phyloP scores from a whole-genome alignment of 108 stramenopile species.

The Hondaea fermentalgiana region DNA sequence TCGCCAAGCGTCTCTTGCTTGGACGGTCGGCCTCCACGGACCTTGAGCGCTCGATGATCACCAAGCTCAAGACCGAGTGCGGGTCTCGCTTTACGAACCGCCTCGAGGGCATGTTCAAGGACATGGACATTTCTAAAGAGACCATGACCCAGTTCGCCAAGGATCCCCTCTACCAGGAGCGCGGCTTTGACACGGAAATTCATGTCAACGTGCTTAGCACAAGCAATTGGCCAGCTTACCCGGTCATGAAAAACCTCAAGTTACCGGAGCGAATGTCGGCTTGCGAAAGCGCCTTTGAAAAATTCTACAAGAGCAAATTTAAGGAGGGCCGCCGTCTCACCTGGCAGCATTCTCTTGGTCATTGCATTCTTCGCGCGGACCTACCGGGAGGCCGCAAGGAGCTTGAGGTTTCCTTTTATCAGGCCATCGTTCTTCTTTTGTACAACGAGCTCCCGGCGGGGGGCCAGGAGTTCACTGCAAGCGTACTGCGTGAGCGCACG shows the following conservation, averaged over 20 bases:
- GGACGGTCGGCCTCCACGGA: conserved; percentile 69
- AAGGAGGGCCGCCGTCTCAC: conserved; percentile 78
- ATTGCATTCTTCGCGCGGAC: conserved; percentile 62
- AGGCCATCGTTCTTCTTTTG: conserved; percentile 78
- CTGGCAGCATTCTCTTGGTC: conserved; percentile 85
- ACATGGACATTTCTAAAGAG: conserved; percentile 83
- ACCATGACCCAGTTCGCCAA: conserved; percentile 68
- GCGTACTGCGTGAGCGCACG: conserved; percentile 61
- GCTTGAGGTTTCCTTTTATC: conserved; percentile 75
- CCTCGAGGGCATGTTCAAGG: conserved; percentile 99
- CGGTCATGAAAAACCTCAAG: conserved; percentile 56
- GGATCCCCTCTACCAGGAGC: neutral
- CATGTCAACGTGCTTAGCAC: conserved; percentile 81
- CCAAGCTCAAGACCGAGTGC: conserved; percentile 92
- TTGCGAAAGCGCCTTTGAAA: conserved; percentile 51
- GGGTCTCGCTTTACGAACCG: conserved; percentile 93
- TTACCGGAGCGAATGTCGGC: conserved; percentile 54
- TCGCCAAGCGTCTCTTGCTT: conserved; percentile 85
- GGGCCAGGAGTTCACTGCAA: conserved; percentile 39
- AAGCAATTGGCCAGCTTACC: conserved; percentile 92
- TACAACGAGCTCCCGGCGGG: conserved; percentile 50
- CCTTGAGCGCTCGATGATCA: conserved; percentile 76
- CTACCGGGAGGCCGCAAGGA: conserved; percentile 52
- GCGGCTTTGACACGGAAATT: conserved; percentile 54
- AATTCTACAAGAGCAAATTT: conserved; percentile 76